Evolutionary conservation across 2,329 filamentous ascomycete genomes (phyloP), one percentile per base, ranked within the genome.

Genomic region (Penicillium sp.): DNA sequence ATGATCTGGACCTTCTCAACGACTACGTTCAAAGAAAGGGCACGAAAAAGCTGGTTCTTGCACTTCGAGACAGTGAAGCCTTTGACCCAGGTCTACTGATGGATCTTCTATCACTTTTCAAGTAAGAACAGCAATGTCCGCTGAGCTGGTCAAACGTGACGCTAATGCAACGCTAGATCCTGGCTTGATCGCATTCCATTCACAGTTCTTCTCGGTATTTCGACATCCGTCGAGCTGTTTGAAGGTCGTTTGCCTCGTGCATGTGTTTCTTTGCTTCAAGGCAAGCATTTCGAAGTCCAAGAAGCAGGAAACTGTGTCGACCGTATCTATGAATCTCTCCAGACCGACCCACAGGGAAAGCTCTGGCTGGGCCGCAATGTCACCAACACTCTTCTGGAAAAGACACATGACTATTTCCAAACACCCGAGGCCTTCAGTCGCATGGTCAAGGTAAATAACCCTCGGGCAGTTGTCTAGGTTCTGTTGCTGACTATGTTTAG

Each of bases 181-280:
- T 89, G 87, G 87, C 77, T 82, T 50, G 84, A 88, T 69, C 84
- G 87, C 30, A 84, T 89, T 56, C 85, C 86, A 0, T 85, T 89
- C 60, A 81, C 86, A 2, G 75, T 87, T 3, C 73, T 89, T 3
- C 83, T 89, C 58, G 85, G 85, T 15, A 82, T 89, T 53, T 85
- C 85, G n/a, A 89, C 87, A 0, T 88, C 86, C 2, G 80, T 86
- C 12, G 86, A 88, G 53, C 81, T 86, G 19, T 85, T 89, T 58
- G 85, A 89, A 70, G 81, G 83, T 47, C 81, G 86, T 53, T 74
- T 89, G 4, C 81, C 86, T 12, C 81, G 82, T 50, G 80, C 79
- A 17, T 83, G 82, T 17, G 78, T 86, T 40, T 79, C 82, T 53
- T 78, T 82, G 53, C 76, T 89, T 3, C 76, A 84, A 50, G 86